Base-by-base conservation (phyloP, 176 grass and related monocot species). In the Eleusine coracana region DNA sequence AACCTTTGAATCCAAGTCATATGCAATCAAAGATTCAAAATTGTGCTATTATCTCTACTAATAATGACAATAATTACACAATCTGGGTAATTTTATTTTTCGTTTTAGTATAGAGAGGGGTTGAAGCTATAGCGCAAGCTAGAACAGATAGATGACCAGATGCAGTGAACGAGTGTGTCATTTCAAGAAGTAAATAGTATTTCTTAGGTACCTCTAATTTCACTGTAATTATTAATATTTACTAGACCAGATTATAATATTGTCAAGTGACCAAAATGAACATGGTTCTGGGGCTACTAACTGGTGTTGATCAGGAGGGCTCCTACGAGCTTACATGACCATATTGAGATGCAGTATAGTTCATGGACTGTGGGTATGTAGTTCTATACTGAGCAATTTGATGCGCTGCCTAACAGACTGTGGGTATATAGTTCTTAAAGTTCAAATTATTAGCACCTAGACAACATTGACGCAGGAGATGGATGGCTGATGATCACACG, bases 241-340 rank as follows among this genome's bases (percentile, higher is more conserved):
- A 13, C 51, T 51, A 70, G 50, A 34, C 44, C 5, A 48, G 52
- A 1, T 36, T 82, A 45, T 10, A 72, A 48, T 48, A 62, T 69
- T 72, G 41, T 46, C 56, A 63, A 73, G 40, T 71, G 15, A 82
- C 68, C 12, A 10, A 70, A 55, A 71, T 5, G 37, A 71, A 44
- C 39, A 44, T 82, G 39, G 21, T 21, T 16, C 9, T 71, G 15
- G 38, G 60, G 69, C 69, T 25, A 25, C 25, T 25, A 71, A 13
- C 21, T 71, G 54, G 4, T 80, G 34, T 28, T 68, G 31, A 34
- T 34, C 34, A 41, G 36, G 20, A 39, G 13, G 65, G 8, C 12
- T 36, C 49, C 7, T 18, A 41, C 8, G 40, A 80, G 50, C 36
- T 46, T 46, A 70, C 15, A 37, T 17, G 41, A 27, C 44, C 1